Base-by-base conservation (phyloP, 2,329 filamentous ascomycete species). In the Apiospora saccharicola region DNA sequence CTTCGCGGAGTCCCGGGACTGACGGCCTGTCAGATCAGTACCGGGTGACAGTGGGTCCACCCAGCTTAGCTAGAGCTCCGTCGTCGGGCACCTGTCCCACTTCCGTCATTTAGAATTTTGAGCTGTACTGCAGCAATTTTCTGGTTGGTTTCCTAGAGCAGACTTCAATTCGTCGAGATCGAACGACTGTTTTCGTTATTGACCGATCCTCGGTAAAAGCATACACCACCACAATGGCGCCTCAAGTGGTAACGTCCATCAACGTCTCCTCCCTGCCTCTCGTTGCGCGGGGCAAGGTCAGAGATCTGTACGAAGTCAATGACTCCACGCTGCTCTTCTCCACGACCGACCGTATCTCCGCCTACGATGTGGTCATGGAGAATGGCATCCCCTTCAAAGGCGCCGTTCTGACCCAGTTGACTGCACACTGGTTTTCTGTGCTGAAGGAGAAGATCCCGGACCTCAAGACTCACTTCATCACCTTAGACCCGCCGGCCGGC, bases 291-390 rank as follows among this genome's bases (percentile, higher is more conserved):
- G 69, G 69, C 53, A 71, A 71, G n/a, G 69, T 71, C 37, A 61
- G 72, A 26, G 93, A 97, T 79, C 88, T 97, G 49, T 97, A 94
- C 82, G 87, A 89, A 74, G 85, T 97, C 71, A 24, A 46, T 24
- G 90, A 94, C 80, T 85, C 90, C 53, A 92, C 90, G 2, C 89
- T 97, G 5, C 91, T 97, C 72, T 96, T 98, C 80, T 91, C 95
- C 71, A 92, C 94, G 34, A 93, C 94, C 19, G 95, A 98, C 85
- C 92, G 96, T 76, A 96, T 98, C 81, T 98, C 94, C 34, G 96
- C 96, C 71, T 98, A 96, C 86, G 96, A 98, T 88, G 94, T 97
- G 77, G 90, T 97, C 77, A 91, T 97, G 87, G 70, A 69, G 78
- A 98, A 96, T 78, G 85, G 85, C 75, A 85, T 89, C 69, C 84